phyloP scores from a whole-genome alignment of 2,329 filamentous ascomycete genomes.

The Aspergillus texensis region DNA sequence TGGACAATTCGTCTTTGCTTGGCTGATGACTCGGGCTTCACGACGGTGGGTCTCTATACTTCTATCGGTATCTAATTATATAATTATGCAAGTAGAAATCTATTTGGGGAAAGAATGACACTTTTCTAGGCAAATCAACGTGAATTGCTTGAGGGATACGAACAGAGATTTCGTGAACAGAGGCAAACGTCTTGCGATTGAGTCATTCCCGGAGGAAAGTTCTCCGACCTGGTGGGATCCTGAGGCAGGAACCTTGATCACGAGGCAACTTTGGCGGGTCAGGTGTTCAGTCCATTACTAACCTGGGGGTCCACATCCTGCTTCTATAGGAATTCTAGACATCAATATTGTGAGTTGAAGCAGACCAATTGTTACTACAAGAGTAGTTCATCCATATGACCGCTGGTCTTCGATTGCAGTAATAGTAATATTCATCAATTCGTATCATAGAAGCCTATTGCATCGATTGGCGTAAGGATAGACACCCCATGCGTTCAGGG shows the following conservation, averaged over 20 bases:
- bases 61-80: neutral
- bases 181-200: neutral
- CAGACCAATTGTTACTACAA: too few species aligned
- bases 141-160: neutral
- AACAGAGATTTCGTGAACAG: neutral
- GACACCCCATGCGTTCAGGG: neutral
- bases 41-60: neutral
- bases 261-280: neutral
- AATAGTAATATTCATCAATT: neutral
- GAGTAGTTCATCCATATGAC: too few species aligned
- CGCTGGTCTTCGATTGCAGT: too few species aligned
- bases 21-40: constrained; percentile 2
- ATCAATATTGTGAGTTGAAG: neutral
- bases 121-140: neutral
- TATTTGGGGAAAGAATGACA: neutral
- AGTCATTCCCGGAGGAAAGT: constrained; percentile 3
- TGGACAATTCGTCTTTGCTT: constrained; percentile 14
- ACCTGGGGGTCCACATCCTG: neutral
- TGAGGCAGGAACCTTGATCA: neutral
- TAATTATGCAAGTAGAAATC: neutral
- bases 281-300: neutral
- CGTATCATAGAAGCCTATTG: neutral
- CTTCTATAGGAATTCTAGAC: neutral
- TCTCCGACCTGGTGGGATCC: neutral
- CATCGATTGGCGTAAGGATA: neutral